Percentiles rank a stretch among this genome's conserved stretches.
Evolutionary conservation across 169 alveolate genomes (phyloP).

Genomic region (Cyclospora cayetanensis): DNA sequence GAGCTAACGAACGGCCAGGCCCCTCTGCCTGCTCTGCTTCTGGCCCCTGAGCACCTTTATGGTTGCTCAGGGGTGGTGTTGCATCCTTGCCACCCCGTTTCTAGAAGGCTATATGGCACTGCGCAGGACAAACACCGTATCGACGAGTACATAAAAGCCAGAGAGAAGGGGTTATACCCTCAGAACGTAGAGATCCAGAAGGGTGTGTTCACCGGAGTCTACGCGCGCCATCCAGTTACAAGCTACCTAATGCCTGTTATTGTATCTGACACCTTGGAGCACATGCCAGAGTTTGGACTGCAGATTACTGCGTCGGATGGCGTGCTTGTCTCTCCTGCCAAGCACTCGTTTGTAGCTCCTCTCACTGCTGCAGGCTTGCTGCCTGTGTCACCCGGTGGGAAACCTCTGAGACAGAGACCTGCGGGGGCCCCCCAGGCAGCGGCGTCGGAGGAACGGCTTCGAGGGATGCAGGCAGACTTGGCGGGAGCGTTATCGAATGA

Average conservation of each 20-base stretch:
- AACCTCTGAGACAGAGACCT: no score
- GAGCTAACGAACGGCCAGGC: not conserved
- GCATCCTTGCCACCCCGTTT: not conserved
- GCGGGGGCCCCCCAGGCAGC: not conserved
- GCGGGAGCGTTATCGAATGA: not conserved
- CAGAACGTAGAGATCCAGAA: not conserved
- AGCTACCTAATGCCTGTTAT: not conserved
- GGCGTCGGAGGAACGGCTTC: no score
- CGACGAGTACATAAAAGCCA: not conserved
- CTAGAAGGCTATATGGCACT: not conserved
- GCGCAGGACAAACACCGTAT: not conserved
- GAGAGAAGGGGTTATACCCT: not conserved
- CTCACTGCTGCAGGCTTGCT: constrained; percentile 31
- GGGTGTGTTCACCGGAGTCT: not conserved
- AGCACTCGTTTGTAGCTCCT: constrained; percentile 30
- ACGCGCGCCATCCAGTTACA: not conserved
- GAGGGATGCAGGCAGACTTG: no score
- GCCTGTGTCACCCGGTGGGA: constrained; percentile 3
- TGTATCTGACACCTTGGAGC: not conserved
- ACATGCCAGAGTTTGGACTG: not conserved
- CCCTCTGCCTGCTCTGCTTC: not conserved
- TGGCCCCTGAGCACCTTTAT: not conserved
- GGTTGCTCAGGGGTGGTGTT: not conserved
- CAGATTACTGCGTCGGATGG: not conserved
- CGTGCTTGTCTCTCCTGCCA: not conserved